Base-by-base conservation (phyloP, 106 monocot species). In the Iris macrosiphon region DNA sequence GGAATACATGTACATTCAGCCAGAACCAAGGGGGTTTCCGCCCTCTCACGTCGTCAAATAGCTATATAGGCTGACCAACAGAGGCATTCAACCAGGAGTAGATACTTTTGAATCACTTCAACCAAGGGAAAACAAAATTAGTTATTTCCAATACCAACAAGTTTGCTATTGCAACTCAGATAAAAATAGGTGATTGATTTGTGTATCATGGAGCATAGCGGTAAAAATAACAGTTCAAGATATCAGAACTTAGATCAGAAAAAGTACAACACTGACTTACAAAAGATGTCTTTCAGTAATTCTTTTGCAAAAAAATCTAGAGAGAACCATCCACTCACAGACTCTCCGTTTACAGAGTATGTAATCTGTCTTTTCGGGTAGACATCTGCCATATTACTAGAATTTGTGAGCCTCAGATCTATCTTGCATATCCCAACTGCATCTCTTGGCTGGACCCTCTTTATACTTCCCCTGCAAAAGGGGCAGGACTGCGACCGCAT, bases 401-500 rank as follows among this genome's bases (percentile, higher is more conserved):
- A 87, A 34, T 98, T 98, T 30, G 91, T 80, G 1, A 98, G 87
- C 29, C 49, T 72, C 16, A 91, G 46, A 45, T 76, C 76, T 1
- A 72, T 40, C 11, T 57, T 74, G 75, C 91, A 98, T 22, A 98
- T 52, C 17, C 75, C 78, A 41, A 44, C 64, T 13, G 75, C 76
- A 52, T 95, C 85, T 23, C 82, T 76, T 18, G 94, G 89, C 24
- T 70, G 66, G 45, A 95, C 82, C 63, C 89, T 49, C 56, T 85
- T 89, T 16, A 95, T 62, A 69, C 85, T 89, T 47, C 82, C 94
- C 42, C 89, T 64, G 56, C 94, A 89, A 54, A 95, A 95, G 10
- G 94, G 89, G 62, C 89, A 85, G 0, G 89, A 89, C 44, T 82
- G 68, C 3, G 94, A 89, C 60, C 79, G 63, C 6, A 49, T 79